Evolutionary conservation across 2,329 filamentous ascomycete genomes (phyloP).

Genomic region (Pleomassaria siparia): DNA sequence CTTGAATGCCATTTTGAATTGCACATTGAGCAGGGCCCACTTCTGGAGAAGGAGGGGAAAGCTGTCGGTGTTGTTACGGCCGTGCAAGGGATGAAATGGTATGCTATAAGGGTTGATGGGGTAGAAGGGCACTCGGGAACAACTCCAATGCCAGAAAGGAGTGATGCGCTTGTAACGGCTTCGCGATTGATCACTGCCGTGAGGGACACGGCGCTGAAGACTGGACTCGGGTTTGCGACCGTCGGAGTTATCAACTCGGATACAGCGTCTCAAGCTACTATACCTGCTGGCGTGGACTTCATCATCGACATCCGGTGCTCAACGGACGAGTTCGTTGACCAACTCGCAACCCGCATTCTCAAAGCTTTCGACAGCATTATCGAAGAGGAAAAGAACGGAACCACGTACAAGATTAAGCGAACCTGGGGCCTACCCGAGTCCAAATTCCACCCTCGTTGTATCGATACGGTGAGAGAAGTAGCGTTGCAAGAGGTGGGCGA

Average conservation of each 20-base stretch:
- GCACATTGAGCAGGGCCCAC: conserved; percentile 80
- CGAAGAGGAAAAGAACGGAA: conserved; percentile 22
- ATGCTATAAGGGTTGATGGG: conserved; percentile 33
- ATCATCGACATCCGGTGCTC: conserved; percentile 33
- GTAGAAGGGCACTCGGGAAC: conserved; percentile 56
- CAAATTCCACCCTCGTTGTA: conserved; percentile 23
- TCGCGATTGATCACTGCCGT: conserved; percentile 29
- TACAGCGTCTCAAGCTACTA: conserved; percentile 32
- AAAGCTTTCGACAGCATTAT: conserved; percentile 23
- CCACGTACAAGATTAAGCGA: conserved; percentile 21
- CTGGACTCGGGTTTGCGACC: conserved; percentile 26
- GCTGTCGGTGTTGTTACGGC: conserved; percentile 69
- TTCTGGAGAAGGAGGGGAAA: conserved; percentile 62
- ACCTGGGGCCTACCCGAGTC: conserved; percentile 32
- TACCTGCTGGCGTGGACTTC: conserved; percentile 29
- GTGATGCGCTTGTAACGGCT: conserved; percentile 37
- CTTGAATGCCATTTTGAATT: conserved; percentile 77
- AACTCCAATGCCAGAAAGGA: conserved; percentile 64
- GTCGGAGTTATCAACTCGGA: conserved; percentile 32
- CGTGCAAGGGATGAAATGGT: conserved; percentile 75
- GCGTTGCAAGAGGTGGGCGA: conserved; percentile 20
- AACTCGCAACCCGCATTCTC: conserved; percentile 24
- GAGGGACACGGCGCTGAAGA: conserved; percentile 22
- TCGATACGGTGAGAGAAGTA: conserved; percentile 21
- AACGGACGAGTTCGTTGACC: conserved; percentile 25